Conservation (phyloP, 2,329 filamentous ascomycete species). For the Curvularia sp. region DNA sequence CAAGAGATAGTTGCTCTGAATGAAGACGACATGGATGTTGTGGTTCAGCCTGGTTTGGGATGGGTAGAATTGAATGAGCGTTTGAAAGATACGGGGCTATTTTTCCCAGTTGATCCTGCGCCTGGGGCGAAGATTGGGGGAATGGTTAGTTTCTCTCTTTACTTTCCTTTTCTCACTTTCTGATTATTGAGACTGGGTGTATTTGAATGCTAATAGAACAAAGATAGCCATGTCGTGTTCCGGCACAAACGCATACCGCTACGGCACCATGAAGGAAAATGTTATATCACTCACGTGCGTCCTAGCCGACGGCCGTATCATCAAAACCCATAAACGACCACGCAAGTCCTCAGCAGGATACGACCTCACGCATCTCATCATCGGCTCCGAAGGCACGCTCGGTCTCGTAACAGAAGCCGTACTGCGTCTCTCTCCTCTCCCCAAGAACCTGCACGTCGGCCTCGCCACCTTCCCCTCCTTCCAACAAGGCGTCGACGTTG, state of each 20-base stretch:
- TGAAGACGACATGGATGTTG: slow-evolving; percentile 67
- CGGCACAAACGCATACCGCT: slow-evolving; percentile 89
- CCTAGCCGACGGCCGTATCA: slow-evolving; percentile 82
- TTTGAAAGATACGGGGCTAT: slow-evolving; percentile 70
- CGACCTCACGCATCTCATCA: slow-evolving; percentile 84
- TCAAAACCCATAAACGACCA: slow-evolving; percentile 85
- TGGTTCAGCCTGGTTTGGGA: slow-evolving; percentile 70
- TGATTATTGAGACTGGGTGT: not conserved
- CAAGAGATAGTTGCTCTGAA: slow-evolving; percentile 81
- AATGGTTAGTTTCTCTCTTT: slow-evolving; percentile 65
- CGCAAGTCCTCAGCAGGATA: slow-evolving; percentile 91
- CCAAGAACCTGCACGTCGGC: slow-evolving; percentile 78
- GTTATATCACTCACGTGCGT: slow-evolving; percentile 85
- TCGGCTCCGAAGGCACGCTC: slow-evolving; percentile 89
- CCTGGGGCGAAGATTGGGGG: slow-evolving; percentile 90
- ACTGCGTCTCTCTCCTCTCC: slow-evolving; percentile 79
- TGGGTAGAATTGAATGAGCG: slow-evolving; percentile 84
- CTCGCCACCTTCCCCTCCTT: slow-evolving; percentile 69
- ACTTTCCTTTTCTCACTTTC: not conserved
- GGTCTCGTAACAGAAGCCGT: slow-evolving; percentile 90
- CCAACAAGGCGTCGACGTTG: slow-evolving; percentile 76
- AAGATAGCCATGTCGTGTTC: slow-evolving; percentile 66
- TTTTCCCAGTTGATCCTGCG: slow-evolving; percentile 92
- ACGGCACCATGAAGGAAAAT: slow-evolving; percentile 94
- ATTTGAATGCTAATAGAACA: not conserved